Evolutionary conservation across 1,284 basidiomycete species (phyloP).

Genomic region (Malassezia caprae): DNA sequence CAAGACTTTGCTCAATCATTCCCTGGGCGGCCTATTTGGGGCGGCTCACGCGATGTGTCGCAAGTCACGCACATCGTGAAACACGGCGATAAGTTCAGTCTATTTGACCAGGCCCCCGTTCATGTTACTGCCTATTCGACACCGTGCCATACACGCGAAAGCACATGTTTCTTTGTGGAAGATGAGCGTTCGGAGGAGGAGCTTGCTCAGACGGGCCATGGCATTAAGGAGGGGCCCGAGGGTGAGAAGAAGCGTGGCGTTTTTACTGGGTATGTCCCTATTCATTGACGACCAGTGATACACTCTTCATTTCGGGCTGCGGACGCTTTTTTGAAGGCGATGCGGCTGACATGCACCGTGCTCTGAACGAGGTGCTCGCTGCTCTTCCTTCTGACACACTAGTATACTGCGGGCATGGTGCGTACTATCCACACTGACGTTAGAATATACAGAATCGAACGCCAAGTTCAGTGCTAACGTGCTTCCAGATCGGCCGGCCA

Average conservation of each 20-base stretch:
- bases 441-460: constrained; percentile 47
- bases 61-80: constrained; percentile 63
- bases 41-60: constrained; percentile 64
- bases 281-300: constrained; percentile 56
- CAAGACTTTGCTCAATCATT: constrained; percentile 54
- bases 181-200: constrained; percentile 43
- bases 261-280: constrained; percentile 63
- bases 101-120: constrained; percentile 22
- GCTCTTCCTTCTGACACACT: constrained; percentile 69
- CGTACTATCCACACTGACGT: constrained; percentile 4
- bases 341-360: constrained; percentile 72
- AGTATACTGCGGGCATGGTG: constrained; percentile 75
- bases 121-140: constrained; percentile 57
- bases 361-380: constrained; percentile 58
- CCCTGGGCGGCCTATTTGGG: constrained; percentile 66
- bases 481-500: constrained; percentile 58
- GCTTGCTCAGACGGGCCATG: not conserved
- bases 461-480: constrained; percentile 51
- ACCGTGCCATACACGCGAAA: constrained; percentile 93
- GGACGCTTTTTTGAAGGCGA: constrained; percentile 96
- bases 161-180: constrained; percentile 77
- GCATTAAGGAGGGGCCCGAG: constrained; percentile 51
- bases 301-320: constrained; percentile 81
- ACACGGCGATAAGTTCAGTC: constrained; percentile 26
- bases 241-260: constrained; percentile 59